Conservation (phyloP, 169 alveolate species). For the Ophryocystis elektroscirrha region DNA sequence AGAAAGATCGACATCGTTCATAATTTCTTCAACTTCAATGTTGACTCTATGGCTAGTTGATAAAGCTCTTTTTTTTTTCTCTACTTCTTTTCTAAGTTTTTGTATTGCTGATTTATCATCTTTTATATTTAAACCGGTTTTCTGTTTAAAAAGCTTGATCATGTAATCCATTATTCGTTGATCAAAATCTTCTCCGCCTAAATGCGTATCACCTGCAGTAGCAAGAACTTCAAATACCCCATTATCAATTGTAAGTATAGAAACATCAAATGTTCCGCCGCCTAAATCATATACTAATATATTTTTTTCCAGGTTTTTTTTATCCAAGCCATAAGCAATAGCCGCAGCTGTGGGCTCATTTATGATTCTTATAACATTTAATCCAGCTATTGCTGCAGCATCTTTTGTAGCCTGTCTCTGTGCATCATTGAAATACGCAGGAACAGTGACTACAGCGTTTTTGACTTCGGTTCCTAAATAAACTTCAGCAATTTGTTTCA, state of each 20-base stretch:
- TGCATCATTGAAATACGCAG: conserved; percentile 97
- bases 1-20: conserved; percentile 56
- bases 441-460: conserved; percentile 80
- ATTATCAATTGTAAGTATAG: conserved; percentile 81
- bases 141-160: conserved; percentile 68
- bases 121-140: conserved; percentile 63
- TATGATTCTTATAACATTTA: conserved; percentile 83
- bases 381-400: conserved; percentile 95
- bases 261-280: conserved; percentile 99
- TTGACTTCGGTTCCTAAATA: conserved; percentile 79
- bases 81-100: conserved; percentile 87
- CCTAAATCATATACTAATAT: conserved; percentile 95
- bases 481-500: conserved; percentile 89
- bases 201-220: conserved; percentile 93
- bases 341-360: conserved; percentile 99
- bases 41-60: conserved; percentile 45
- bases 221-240: conserved; percentile 94
- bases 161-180: conserved; percentile 86
- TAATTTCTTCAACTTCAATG: conserved; percentile 54
- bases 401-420: conserved; percentile 97
- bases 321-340: conserved; percentile 92
- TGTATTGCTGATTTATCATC: conserved; percentile 78
- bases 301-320: conserved; percentile 69
- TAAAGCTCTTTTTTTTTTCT: conserved; percentile 82
- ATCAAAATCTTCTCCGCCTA: conserved; percentile 96